Percentiles rank a stretch among this genome's conserved stretches.
phyloP scores from a whole-genome alignment of 164 flowering plant species.

The Echeveria elegans region DNA sequence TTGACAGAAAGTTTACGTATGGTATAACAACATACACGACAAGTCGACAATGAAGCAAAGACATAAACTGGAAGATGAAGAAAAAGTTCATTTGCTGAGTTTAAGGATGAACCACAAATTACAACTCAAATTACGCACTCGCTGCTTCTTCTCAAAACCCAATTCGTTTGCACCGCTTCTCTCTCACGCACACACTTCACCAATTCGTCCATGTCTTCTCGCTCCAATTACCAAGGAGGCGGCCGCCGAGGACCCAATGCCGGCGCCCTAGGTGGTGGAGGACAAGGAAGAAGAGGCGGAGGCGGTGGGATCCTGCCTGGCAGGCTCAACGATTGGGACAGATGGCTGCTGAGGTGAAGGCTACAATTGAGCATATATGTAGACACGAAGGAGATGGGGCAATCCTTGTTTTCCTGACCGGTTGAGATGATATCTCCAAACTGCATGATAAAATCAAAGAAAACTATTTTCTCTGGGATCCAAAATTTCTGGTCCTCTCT shows the following conservation, averaged over 20 bases:
- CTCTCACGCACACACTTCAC: background rate
- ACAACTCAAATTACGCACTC: no score
- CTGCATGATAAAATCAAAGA: slow-evolving; percentile 60
- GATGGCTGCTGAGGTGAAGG: slow-evolving; percentile 49
- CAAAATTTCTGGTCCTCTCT: slow-evolving; percentile 73
- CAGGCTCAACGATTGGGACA: slow-evolving; percentile 77
- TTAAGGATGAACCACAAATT: no score
- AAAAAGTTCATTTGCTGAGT: no score
- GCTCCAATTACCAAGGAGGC: slow-evolving; percentile 65
- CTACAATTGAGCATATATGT: slow-evolving; percentile 78
- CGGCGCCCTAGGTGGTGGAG: slow-evolving; percentile 27
- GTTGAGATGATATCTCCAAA: slow-evolving; percentile 98
- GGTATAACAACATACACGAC: no score
- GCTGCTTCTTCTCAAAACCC: background rate
- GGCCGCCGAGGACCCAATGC: slow-evolving; percentile 30
- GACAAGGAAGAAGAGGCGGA: no score
- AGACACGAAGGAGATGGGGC: slow-evolving; percentile 78
- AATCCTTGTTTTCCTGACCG: slow-evolving; percentile 88
- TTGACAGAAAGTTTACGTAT: no score
- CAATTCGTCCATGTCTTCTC: slow-evolving; percentile 40
- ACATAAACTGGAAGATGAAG: no score
- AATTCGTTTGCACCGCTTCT: background rate
- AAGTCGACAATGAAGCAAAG: no score
- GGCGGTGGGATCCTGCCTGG: slow-evolving; percentile 97
- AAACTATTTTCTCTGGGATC: slow-evolving; percentile 56